phyloP scores from a whole-genome alignment of 495 filamentous ascomycete genomes.

The Penicillium cinerascens region DNA sequence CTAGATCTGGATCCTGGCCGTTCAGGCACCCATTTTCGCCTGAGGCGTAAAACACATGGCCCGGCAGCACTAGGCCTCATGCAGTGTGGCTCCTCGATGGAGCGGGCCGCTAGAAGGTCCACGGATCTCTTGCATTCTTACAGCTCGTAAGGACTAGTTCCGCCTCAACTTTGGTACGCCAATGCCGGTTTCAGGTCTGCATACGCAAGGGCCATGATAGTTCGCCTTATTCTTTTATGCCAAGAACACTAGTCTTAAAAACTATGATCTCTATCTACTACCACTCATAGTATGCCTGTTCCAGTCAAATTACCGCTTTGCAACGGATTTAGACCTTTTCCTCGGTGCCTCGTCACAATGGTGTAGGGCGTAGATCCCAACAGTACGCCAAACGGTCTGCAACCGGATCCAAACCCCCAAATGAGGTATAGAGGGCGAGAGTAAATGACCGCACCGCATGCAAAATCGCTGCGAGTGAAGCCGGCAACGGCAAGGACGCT shows the following conservation, averaged over 20 bases:
- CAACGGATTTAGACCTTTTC: not conserved
- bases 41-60: slow-evolving; percentile 12
- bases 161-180: slow-evolving; percentile 17
- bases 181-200: slow-evolving; percentile 12
- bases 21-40: slow-evolving; percentile 6
- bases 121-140: slow-evolving; percentile 7
- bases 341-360: no score
- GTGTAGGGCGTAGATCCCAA: no score
- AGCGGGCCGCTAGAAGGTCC: slow-evolving; percentile 15
- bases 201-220: not conserved
- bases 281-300: not conserved
- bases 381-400: slow-evolving; percentile 16
- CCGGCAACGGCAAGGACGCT: no score
- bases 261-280: not conserved
- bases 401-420: slow-evolving; percentile 48
- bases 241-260: slow-evolving; percentile 33
- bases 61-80: slow-evolving; percentile 16
- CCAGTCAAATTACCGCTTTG: not conserved
- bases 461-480: no score
- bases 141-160: slow-evolving; percentile 16
- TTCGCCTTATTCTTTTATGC: not conserved
- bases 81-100: slow-evolving; percentile 14
- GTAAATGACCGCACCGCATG: slow-evolving; percentile 46
- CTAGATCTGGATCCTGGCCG: slow-evolving; percentile 7
- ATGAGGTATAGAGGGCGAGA: slow-evolving; percentile 43